These are phyloP conservation scores for Phytophthora capsici DNA, from an alignment of 352 stramenopile species.

Conservation along the genomic window DNA sequence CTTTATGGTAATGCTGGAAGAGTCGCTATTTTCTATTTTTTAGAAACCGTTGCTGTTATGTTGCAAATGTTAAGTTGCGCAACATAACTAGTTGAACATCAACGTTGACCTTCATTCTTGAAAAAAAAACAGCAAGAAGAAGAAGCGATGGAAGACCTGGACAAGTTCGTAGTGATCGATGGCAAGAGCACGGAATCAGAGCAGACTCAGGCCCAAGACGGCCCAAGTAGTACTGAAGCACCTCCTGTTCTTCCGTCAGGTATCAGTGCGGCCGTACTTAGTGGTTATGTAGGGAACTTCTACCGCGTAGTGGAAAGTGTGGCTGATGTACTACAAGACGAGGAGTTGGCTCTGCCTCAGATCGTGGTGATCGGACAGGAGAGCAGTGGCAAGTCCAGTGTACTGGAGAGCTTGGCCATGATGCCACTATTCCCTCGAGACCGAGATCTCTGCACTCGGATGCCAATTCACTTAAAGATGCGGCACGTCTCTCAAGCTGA, in stretches of 20 bases:
- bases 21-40: slow-evolving; percentile 1
- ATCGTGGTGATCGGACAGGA: slow-evolving; percentile 58
- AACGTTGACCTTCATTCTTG: too few relatives aligned
- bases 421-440: slow-evolving; percentile 55
- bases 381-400: slow-evolving; percentile 56
- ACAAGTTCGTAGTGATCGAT: neutral
- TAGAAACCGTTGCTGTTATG: neutral
- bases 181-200: too few relatives aligned
- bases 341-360: slow-evolving; percentile 39
- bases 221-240: too few relatives aligned
- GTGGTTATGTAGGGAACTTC: slow-evolving; percentile 41
- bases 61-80: neutral
- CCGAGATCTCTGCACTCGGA: slow-evolving; percentile 40
- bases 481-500: slow-evolving; percentile 16
- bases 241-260: neutral
- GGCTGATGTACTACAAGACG: slow-evolving; percentile 8
- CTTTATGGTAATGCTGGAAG: neutral
- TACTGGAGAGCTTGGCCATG: slow-evolving; percentile 56
- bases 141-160: too few relatives aligned
- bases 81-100: neutral
- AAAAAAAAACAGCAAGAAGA: too few relatives aligned
- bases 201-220: too few relatives aligned
- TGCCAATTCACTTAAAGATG: slow-evolving; percentile 55
- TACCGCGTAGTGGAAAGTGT: slow-evolving; percentile 37
- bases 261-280: slow-evolving; percentile 38